A percentile compares a stretch with the other conserved stretches of the same genome.
These are phyloP conservation scores for Saccharomyces hybrid DNA, from an alignment of 1,139 yeast genomes.

Conservation along the genomic window DNA sequence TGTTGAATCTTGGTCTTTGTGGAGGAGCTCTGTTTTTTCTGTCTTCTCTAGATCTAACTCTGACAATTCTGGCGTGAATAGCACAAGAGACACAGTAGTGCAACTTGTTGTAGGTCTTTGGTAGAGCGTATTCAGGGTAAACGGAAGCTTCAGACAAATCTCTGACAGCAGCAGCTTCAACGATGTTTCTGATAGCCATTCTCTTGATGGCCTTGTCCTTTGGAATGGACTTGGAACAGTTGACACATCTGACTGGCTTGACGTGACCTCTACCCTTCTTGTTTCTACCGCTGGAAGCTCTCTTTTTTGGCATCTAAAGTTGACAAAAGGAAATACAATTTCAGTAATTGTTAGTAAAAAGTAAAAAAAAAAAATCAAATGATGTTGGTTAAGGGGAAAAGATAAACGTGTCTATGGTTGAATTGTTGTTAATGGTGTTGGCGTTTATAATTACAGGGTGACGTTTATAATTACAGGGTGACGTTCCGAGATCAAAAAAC, in stretches of 20 bases:
- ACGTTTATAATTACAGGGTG: too few relatives aligned
- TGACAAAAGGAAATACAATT: background rate
- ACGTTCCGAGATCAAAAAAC: too few relatives aligned
- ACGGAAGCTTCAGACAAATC: constrained; percentile 99
- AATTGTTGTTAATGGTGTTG: too few relatives aligned
- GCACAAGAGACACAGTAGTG: constrained; percentile 99
- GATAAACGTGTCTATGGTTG: too few relatives aligned
- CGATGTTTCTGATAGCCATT: constrained; percentile 99
- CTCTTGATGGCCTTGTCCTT: constrained; percentile 99
- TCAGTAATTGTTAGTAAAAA: constrained; percentile 9
- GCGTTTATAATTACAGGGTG: too few relatives aligned
- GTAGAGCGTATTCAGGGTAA: constrained; percentile 98
- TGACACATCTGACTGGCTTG: constrained; percentile 98
- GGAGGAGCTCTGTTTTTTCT: constrained; percentile 99
- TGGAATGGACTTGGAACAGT: constrained; percentile 99
- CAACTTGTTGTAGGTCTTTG: constrained; percentile 98
- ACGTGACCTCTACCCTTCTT: constrained; percentile 99
- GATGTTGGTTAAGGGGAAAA: too few relatives aligned
- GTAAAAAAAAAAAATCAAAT: background rate
- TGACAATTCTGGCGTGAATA: constrained; percentile 98
- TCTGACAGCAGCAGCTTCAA: constrained; percentile 99
- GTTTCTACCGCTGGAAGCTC: constrained; percentile 99
- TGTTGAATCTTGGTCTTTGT: constrained; percentile 96
- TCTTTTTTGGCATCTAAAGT: constrained; percentile 94
- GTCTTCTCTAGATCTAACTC: constrained; percentile 98